Conservation (phyloP, 2,329 filamentous ascomycete species). For the Aspergillus udagawae region DNA sequence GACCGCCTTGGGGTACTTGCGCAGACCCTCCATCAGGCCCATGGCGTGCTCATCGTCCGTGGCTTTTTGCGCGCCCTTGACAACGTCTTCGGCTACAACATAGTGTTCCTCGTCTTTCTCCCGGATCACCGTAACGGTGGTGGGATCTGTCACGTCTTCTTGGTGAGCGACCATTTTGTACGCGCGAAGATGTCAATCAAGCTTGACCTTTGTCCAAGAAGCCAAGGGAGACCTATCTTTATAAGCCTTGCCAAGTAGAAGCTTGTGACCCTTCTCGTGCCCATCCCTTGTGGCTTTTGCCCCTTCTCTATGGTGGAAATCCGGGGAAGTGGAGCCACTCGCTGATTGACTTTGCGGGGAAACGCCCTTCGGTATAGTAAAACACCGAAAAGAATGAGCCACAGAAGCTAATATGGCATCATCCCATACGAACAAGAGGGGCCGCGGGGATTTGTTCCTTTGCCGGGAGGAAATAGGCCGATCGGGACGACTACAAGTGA, state of each 20-base stretch:
- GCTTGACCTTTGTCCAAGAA: neutral
- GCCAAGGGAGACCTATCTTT: neutral
- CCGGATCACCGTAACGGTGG: neutral
- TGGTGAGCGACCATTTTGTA: neutral
- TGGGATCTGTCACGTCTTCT: neutral
- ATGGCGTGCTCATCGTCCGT: neutral
- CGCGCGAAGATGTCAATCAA: neutral
- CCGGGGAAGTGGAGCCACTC: neutral
- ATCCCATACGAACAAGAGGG: neutral
- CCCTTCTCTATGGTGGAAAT: neutral
- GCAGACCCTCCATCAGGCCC: neutral
- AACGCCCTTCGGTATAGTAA: neutral
- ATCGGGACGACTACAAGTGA: neutral
- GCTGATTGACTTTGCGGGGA: neutral
- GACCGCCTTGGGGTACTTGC: conserved; percentile 16
- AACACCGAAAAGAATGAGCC: neutral
- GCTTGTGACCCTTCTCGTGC: neutral
- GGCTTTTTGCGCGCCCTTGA: neutral
- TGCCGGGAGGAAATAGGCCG: neutral
- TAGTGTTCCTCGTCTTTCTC: neutral
- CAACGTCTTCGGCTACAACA: neutral
- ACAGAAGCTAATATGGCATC: neutral
- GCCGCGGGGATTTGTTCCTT: no score
- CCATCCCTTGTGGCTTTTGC: neutral
- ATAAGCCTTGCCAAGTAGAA: neutral